phyloP scores from a whole-genome alignment of 2,329 filamentous ascomycete genomes.

The Diaporthe ampelina region DNA sequence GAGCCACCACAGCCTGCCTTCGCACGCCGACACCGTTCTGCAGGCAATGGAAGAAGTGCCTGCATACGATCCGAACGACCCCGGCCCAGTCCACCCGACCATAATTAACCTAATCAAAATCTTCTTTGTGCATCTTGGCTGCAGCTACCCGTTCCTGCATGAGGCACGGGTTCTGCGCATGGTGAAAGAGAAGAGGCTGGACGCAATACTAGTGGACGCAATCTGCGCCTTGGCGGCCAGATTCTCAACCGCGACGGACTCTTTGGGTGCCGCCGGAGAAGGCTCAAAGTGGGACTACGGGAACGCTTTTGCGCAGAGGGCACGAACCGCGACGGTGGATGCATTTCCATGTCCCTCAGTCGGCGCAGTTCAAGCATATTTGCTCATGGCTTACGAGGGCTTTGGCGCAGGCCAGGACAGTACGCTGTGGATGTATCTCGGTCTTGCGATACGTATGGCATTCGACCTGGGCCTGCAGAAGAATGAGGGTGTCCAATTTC shows the following conservation, averaged over 20 bases:
- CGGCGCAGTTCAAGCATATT: conserved; percentile 84
- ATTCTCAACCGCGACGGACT: conserved; percentile 76
- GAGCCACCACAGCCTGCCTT: conserved; percentile 49
- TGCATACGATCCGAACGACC: conserved; percentile 81
- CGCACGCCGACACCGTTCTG: conserved; percentile 58
- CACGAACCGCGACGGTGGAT: conserved; percentile 86
- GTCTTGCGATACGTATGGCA: conserved; percentile 87
- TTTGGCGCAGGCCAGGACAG: conserved; percentile 92
- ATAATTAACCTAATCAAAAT: conserved; percentile 83
- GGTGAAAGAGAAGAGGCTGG: conserved; percentile 83
- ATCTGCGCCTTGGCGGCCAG: conserved; percentile 86
- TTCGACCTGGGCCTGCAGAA: conserved; percentile 87
- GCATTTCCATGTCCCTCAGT: conserved; percentile 87
- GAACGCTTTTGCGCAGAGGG: conserved; percentile 82
- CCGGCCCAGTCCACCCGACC: conserved; percentile 78
- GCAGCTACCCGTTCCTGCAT: conserved; percentile 87
- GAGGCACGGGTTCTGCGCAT: conserved; percentile 80
- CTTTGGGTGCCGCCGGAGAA: conserved; percentile 62
- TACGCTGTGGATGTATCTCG: conserved; percentile 93
- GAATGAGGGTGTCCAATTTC: conserved; percentile 78
- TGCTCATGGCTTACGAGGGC: conserved; percentile 89
- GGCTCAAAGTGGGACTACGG: conserved; percentile 77
- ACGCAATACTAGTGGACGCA: conserved; percentile 88
- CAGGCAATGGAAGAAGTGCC: conserved; percentile 70
- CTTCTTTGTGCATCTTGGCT: conserved; percentile 87